A percentile compares a stretch with the other conserved stretches of the same genome.
Evolutionary conservation across 345 rosid genomes (phyloP).

Genomic region (Schrenkiella parvula): DNA sequence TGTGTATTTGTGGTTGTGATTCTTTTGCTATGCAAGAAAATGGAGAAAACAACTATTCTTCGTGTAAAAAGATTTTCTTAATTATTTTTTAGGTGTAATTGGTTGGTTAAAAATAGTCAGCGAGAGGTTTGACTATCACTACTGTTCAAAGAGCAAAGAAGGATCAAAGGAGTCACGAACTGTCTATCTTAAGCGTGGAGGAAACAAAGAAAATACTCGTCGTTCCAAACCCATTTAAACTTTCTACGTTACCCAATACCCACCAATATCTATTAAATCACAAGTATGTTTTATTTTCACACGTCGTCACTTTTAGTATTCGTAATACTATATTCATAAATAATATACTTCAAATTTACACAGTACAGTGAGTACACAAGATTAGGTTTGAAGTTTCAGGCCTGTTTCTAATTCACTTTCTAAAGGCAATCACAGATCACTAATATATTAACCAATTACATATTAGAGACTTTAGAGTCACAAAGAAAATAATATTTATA

Average conservation of each 20-base stretch:
- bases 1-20: background rate
- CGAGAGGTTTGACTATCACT: constrained; percentile 13
- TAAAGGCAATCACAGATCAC: background rate
- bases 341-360: background rate
- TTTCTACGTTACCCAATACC: constrained; percentile 5
- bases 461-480: background rate
- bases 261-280: background rate
- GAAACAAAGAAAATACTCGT: constrained; percentile 7
- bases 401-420: background rate
- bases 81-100: background rate
- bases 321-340: background rate
- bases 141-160: background rate
- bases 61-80: background rate
- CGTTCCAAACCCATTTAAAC: background rate
- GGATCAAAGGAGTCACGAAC: background rate
- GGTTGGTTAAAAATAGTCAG: background rate
- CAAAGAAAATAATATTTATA: background rate
- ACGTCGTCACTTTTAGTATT: constrained; percentile 4
- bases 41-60: background rate
- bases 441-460: background rate
- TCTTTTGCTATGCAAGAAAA: background rate
- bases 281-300: background rate
- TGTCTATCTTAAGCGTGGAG: background rate
- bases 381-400: constrained; percentile 22
- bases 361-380: background rate